Percentiles rank a stretch among this genome's conserved stretches.
Conservation (phyloP, 2,329 filamentous ascomycete species). For the Xylariaceae sp. region DNA sequence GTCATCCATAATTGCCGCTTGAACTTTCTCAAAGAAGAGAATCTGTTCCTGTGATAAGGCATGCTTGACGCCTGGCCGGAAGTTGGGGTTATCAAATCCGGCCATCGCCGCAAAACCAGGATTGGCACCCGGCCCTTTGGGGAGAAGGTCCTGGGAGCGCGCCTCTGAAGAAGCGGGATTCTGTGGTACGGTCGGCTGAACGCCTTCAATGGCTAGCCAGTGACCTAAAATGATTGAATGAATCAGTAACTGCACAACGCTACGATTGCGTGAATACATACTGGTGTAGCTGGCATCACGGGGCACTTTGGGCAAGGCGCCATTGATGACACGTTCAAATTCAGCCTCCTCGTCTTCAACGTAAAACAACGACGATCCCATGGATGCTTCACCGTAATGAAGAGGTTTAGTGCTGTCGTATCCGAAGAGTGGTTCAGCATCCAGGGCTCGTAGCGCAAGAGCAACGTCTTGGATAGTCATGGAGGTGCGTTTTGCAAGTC, state of each 20-base stretch:
- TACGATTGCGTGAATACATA: slow-evolving; percentile 37
- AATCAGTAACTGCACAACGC: slow-evolving; percentile 8
- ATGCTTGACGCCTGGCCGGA: slow-evolving; percentile 92
- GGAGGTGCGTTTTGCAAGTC: slow-evolving; percentile 77
- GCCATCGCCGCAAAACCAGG: slow-evolving; percentile 76
- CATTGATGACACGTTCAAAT: slow-evolving; percentile 98
- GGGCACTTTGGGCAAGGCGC: slow-evolving; percentile 88
- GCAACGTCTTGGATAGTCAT: slow-evolving; percentile 86
- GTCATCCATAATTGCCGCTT: slow-evolving; percentile 80
- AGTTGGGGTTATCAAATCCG: slow-evolving; percentile 74
- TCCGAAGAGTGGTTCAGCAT: slow-evolving; percentile 92
- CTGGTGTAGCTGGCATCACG: slow-evolving; percentile 88
- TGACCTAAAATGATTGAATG: slow-evolving; percentile 55
- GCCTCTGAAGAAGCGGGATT: slow-evolving; percentile 87
- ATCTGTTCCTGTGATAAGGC: slow-evolving; percentile 93
- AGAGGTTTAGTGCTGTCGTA: slow-evolving; percentile 90
- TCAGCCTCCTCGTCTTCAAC: slow-evolving; percentile 98
- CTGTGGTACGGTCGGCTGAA: slow-evolving; percentile 92
- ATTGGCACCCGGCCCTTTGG: slow-evolving; percentile 86
- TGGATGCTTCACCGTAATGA: slow-evolving; percentile 85
- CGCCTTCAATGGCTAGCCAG: slow-evolving; percentile 96
- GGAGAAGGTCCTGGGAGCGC: slow-evolving; percentile 75
- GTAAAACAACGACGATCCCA: slow-evolving; percentile 93
- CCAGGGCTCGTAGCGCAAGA: slow-evolving; percentile 76
- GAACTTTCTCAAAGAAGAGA: slow-evolving; percentile 95